Conservation (phyloP, 495 filamentous ascomycete species). For the Penicillium maclennaniae region DNA sequence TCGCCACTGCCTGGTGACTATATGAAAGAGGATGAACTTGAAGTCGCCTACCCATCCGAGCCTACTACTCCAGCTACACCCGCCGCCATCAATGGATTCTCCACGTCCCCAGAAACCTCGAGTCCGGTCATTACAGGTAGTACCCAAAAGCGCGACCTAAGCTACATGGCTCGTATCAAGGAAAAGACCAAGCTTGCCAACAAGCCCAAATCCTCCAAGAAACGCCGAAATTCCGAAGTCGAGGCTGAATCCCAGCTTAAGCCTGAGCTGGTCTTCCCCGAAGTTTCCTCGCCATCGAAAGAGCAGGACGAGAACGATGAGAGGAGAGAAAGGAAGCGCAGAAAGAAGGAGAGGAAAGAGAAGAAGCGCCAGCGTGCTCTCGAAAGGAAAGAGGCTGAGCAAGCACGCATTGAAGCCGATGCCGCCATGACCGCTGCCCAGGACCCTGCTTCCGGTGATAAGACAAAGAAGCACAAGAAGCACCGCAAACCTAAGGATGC, state of each 20-base stretch:
- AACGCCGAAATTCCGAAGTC: neutral
- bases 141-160: neutral
- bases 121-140: neutral
- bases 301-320: neutral
- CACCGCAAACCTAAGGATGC: neutral
- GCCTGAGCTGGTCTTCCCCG: neutral
- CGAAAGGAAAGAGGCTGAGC: neutral
- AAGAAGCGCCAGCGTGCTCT: neutral
- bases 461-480: constrained; percentile 13
- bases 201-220: constrained; percentile 4
- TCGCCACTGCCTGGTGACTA: neutral
- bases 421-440: neutral
- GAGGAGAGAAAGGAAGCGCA: constrained; percentile 11
- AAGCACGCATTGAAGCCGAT: neutral
- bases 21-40: neutral
- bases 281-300: neutral
- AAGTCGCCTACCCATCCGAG: neutral
- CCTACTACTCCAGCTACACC: neutral
- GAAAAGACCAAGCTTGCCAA: constrained; percentile 1
- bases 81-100: neutral
- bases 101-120: neutral
- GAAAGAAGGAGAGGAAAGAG: constrained; percentile 13
- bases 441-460: constrained; percentile 6
- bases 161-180: neutral
- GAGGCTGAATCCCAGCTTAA: neutral